Base-by-base conservation (phyloP, 2,329 filamentous ascomycete species). In the Arthrobotrys iridis region DNA sequence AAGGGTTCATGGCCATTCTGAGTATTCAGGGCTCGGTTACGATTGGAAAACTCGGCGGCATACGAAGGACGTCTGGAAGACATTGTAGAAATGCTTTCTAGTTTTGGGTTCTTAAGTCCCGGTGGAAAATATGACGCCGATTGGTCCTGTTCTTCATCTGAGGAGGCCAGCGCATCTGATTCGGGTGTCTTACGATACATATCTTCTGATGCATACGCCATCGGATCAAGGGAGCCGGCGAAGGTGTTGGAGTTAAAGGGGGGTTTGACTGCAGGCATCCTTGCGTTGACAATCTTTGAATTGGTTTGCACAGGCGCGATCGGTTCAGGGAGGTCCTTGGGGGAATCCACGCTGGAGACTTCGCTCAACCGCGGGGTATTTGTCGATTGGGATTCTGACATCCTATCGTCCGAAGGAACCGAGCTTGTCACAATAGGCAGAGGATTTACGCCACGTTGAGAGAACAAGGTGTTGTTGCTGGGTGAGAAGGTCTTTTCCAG, bases 161-260 rank as follows among this genome's bases (percentile, higher is more conserved):
- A 97, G 78, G 94, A 98, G 60, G 91, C 93, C 73, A 98, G 85
- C 59, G 92, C 94, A 81, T 98, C 94, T 2, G 93, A 97, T 81
- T 98, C 95, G 20, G 94, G 94, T 0, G 94, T 97, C 5, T 93
- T 93, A 63, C 91, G 91, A 79, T 70, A 70, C 64, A 71, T 70
- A 33, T 76, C 72, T 46, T 76, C 72, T 18, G 72, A 76, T 22
- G 59, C 59, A 58, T 70, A 76, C 24, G 72, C 63, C 63, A 76
- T 67, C 50, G 65, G 72, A 45, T 76, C 65, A 43, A 76, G 72
- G 41, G 71, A 68, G 46, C 71, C 57, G 30, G 20, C 30, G 50
- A 76, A 76, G 50, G 72, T 70, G 63, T 64, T 65, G 40, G 72
- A 60, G 33, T 76, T 66, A 62, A 71, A 76, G 52, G 65, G 65